phyloP scores from a whole-genome alignment of 2,329 filamentous ascomycete genomes.

The Paraphoma chrysanthemicola region DNA sequence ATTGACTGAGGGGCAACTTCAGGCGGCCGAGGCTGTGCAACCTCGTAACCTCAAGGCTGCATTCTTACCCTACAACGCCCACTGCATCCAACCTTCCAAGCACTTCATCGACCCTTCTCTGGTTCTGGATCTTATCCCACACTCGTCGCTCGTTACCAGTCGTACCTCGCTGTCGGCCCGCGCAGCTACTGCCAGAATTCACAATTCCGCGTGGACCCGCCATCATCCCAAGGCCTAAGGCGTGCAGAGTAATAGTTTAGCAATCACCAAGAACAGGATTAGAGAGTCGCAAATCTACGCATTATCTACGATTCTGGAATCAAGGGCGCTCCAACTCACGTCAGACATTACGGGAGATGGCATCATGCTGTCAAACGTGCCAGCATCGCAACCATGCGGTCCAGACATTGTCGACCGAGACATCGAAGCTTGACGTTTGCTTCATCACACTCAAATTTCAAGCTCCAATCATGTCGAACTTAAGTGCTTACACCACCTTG shows the following conservation, averaged over 20 bases:
- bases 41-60: not conserved
- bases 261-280: not conserved
- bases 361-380: constrained; percentile 35
- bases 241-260: not conserved
- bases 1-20: not conserved
- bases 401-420: constrained; percentile 9
- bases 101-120: too few relatives aligned
- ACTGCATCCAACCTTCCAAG: too few relatives aligned
- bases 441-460: constrained; percentile 35
- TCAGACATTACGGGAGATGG: constrained; percentile 6
- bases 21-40: not conserved
- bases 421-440: constrained; percentile 29
- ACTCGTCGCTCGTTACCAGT: not conserved
- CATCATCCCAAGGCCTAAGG: not conserved
- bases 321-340: not conserved
- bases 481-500: constrained; percentile 13
- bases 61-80: not conserved
- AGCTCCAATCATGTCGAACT: constrained; percentile 13
- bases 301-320: too few relatives aligned
- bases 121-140: too few relatives aligned
- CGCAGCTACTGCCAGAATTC: too few relatives aligned
- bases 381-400: constrained; percentile 33
- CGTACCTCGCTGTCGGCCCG: not conserved
- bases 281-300: not conserved
- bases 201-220: too few relatives aligned